A percentile compares a stretch with the other conserved stretches of the same genome.
Evolutionary conservation across 768 basidiomycete species (phyloP).

Genomic region (Crepidotus variabilis): DNA sequence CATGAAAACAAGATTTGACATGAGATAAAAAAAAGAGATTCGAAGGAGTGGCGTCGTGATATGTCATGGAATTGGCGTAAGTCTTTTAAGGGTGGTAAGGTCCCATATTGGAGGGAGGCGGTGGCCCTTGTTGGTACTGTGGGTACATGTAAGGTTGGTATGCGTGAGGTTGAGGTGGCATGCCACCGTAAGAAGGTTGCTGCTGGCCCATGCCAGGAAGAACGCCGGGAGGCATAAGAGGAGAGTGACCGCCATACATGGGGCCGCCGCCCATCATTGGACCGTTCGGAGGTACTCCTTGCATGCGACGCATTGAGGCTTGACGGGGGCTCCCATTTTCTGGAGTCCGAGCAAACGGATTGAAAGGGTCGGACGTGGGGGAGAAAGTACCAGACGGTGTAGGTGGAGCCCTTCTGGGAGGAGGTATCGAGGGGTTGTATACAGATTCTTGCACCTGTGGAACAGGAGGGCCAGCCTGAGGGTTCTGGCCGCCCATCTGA

Average conservation of each 20-base stretch:
- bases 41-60: conserved; percentile 41
- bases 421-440: conserved; percentile 42
- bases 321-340: conserved; percentile 47
- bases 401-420: conserved; percentile 32
- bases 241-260: conserved; percentile 57
- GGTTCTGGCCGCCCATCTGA: conserved; percentile 87
- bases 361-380: conserved; percentile 44
- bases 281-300: conserved; percentile 45
- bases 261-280: conserved; percentile 41
- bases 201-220: conserved; percentile 64
- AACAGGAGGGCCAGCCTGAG: conserved; percentile 65
- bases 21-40: conserved; percentile 21
- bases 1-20: conserved; percentile 6
- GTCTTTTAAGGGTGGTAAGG: conserved; percentile 59
- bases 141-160: conserved; percentile 86
- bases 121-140: conserved; percentile 64
- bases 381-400: conserved; percentile 31
- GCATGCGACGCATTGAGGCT: conserved; percentile 43
- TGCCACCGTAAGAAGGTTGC: conserved; percentile 60
- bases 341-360: conserved; percentile 44
- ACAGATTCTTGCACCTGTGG: conserved; percentile 63
- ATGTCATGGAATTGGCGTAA: conserved; percentile 30
- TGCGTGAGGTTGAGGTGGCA: conserved; percentile 59
- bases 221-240: conserved; percentile 52
- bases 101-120: conserved; percentile 69